A percentile compares a stretch with the other conserved stretches of the same genome.
Conservation (phyloP, 2,329 filamentous ascomycete species). For the Arachnomyces sp. region DNA sequence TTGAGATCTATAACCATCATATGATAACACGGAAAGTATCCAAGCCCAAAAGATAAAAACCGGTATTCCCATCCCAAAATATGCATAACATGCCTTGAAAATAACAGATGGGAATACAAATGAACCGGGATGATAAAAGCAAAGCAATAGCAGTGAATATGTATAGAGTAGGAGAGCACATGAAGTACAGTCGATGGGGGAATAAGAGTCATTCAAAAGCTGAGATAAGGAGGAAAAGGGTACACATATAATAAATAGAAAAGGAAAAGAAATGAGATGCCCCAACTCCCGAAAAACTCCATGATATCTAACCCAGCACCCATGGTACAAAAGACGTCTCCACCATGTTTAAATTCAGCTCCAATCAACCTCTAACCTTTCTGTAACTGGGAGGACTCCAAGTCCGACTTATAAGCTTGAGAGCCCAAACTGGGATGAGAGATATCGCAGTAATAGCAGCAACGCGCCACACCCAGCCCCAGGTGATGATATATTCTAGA, state of each 20-base stretch:
- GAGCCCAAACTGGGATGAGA: constrained; percentile 76
- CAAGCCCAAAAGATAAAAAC: not conserved
- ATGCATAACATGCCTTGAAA: not conserved
- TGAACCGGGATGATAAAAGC: not conserved
- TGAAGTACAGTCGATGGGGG: too few relatives aligned
- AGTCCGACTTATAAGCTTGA: constrained; percentile 72
- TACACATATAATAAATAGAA: not conserved
- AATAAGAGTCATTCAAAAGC: too few relatives aligned
- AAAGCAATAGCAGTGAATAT: not conserved
- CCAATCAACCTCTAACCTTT: constrained; percentile 56
- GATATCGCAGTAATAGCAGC: constrained; percentile 70
- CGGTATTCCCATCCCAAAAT: not conserved
- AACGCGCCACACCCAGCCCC: constrained; percentile 84
- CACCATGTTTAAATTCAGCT: not conserved
- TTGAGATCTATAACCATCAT: too few relatives aligned
- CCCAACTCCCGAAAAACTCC: not conserved
- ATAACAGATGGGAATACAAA: not conserved
- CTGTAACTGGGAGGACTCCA: constrained; percentile 90
- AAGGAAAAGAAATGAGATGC: too few relatives aligned
- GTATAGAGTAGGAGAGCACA: too few relatives aligned
- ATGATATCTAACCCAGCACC: not conserved
- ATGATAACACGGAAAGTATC: too few relatives aligned
- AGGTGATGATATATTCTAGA: constrained; percentile 64
- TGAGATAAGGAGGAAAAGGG: too few relatives aligned
- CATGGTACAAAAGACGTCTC: too few relatives aligned